Conservation (phyloP, 2,329 filamentous ascomycete species). For the Metarhizium rileyi region DNA sequence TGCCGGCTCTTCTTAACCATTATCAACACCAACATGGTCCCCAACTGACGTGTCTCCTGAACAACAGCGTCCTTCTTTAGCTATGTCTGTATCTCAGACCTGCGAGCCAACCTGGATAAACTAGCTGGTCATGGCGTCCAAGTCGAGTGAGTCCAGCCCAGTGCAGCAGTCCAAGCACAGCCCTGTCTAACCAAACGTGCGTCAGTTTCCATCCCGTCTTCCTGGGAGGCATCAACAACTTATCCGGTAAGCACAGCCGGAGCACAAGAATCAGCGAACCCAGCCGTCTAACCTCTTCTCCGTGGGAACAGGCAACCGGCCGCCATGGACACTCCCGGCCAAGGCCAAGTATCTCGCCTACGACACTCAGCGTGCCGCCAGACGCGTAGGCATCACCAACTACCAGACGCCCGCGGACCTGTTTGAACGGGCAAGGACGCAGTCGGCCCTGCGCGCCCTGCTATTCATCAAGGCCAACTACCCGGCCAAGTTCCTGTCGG, state of each 20-base stretch:
- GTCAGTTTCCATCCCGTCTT: constrained; percentile 61
- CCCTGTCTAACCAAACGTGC: neutral
- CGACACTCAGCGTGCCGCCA: constrained; percentile 31
- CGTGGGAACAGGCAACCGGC: constrained; percentile 51
- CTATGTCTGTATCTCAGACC: constrained; percentile 46
- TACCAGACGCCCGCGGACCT: constrained; percentile 33
- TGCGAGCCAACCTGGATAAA: constrained; percentile 43
- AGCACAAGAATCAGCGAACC: neutral
- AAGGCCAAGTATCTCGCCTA: constrained; percentile 49
- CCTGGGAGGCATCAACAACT: constrained; percentile 55
- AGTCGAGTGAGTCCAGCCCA: constrained; percentile 46
- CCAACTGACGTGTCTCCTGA: neutral
- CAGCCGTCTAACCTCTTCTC: neutral
- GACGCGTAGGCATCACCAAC: constrained; percentile 26
- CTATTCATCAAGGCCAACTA: constrained; percentile 55
- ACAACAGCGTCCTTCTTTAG: constrained; percentile 53
- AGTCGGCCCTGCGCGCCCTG: constrained; percentile 54
- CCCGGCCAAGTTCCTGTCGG: constrained; percentile 39
- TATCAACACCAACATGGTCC: neutral
- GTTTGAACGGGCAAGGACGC: constrained; percentile 31
- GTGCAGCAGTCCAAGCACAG: neutral
- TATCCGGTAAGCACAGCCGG: constrained; percentile 34
- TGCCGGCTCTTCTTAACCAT: no score
- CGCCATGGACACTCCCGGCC: constrained; percentile 60
- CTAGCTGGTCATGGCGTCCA: constrained; percentile 50